A percentile compares a stretch with the other conserved stretches of the same genome.
These are phyloP conservation scores for Phaffomyces thermotolerans DNA, from an alignment of 805 yeast species.

Conservation along the genomic window DNA sequence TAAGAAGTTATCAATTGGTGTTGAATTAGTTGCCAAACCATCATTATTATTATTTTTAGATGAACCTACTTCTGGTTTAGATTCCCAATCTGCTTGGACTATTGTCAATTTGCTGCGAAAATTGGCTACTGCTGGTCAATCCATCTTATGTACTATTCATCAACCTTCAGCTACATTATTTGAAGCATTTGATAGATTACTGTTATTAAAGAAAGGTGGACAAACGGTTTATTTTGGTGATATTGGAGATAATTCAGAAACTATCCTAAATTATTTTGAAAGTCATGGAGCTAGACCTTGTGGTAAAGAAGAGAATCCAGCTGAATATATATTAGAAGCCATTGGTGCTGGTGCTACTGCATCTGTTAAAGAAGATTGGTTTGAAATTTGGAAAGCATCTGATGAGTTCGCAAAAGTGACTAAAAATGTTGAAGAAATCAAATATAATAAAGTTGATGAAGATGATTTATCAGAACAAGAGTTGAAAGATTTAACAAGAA, in stretches of 20 bases:
- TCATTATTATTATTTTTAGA: conserved; percentile 48
- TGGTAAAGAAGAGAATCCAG: conserved; percentile 52
- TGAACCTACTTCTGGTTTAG: conserved; percentile 63
- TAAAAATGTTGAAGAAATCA: conserved; percentile 24
- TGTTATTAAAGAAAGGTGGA: conserved; percentile 60
- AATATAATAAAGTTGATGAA: neutral
- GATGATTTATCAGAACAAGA: conserved; percentile 9
- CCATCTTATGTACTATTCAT: conserved; percentile 65
- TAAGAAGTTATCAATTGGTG: conserved; percentile 56
- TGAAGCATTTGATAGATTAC: conserved; percentile 12
- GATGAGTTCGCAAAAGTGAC: conserved; percentile 25
- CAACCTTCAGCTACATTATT: conserved; percentile 41
- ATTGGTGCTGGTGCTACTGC: conserved; percentile 79
- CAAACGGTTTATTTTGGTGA: conserved; percentile 69
- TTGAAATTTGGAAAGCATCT: conserved; percentile 48
- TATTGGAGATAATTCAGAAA: conserved; percentile 49
- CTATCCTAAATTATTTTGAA: conserved; percentile 38
- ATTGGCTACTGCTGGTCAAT: conserved; percentile 49
- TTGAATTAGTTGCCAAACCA: conserved; percentile 56
- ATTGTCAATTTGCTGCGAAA: conserved; percentile 49
- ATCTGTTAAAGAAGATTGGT: conserved; percentile 47
- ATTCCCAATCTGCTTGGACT: conserved; percentile 59
- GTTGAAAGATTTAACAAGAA: conserved; percentile 13
- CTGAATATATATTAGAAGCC: conserved; percentile 67
- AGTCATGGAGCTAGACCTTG: conserved; percentile 58